These are phyloP conservation scores for Pseudogymnoascus sp. DNA, from an alignment of 2,329 filamentous ascomycete genomes.

Conservation along the genomic window DNA sequence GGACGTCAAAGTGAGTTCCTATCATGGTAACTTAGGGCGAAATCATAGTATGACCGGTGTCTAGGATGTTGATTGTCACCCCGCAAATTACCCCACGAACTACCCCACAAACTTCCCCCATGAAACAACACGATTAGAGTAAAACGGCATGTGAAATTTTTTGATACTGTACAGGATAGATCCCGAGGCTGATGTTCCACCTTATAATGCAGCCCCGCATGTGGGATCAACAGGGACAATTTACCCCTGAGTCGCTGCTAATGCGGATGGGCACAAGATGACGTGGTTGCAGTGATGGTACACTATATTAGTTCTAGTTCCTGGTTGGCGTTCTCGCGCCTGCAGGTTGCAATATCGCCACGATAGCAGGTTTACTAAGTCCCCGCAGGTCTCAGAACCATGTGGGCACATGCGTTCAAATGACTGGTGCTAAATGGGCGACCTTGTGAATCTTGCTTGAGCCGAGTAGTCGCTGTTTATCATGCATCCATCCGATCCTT, in stretches of 20 bases:
- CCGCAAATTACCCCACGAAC: too few species aligned
- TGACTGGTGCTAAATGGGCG: background rate
- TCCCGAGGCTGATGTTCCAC: background rate
- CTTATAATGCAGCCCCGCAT: background rate
- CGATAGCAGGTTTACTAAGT: background rate
- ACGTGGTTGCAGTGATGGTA: too few species aligned
- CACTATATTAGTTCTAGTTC: too few species aligned
- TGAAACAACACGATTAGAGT: background rate
- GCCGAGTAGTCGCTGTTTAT: background rate
- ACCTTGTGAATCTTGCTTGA: background rate
- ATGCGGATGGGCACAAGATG: too few species aligned
- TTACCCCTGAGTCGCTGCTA: background rate
- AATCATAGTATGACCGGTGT: background rate
- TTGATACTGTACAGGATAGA: background rate
- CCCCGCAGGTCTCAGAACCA: background rate
- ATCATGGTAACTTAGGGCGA: background rate
- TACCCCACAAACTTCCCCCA: background rate
- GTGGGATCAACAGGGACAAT: conserved; percentile 7
- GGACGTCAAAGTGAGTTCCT: background rate
- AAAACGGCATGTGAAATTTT: too few species aligned
- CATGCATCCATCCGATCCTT: background rate
- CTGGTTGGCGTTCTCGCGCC: too few species aligned
- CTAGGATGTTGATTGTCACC: too few species aligned
- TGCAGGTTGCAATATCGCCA: too few species aligned
- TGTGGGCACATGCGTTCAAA: background rate